Evolutionary conservation across 495 filamentous ascomycete genomes (phyloP), one percentile per base, ranked within the genome.

Genomic region (Usnea hakonensis): DNA sequence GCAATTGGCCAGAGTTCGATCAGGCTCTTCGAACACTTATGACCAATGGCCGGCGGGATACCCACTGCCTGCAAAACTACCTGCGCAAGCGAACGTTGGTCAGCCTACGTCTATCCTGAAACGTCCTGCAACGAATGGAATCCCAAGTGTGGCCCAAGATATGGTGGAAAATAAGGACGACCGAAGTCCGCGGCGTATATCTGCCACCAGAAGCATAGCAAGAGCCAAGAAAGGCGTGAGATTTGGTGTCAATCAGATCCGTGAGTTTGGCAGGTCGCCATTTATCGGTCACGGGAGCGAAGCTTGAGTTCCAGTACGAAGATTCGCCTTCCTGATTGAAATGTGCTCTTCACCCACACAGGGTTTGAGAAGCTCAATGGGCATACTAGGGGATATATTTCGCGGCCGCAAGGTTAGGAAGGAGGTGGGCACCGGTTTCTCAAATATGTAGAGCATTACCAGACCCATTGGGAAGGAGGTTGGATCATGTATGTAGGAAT

Each of bases 261-360:
- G 61, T 2, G 54, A 58, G 30, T 63, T 63, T 48, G 61, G 61
- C 41, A 35, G 26, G 38, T 50, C 61, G 37, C 61, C 61, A 17
- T 30, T 61, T 30, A 16, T 50, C 4, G 46, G 26, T 30, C 46
- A 30, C 19, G 46, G 46, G 26, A 50, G 46, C 26, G 46, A 50
- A 6, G 1, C 3, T 28, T 50, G 46, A 50, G 5, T 0, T 5
- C 10, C 3, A 10, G 1, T 17, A 37, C 1, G 14, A 2, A 19
- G 21, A 5, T 56, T 5, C 23, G 17, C 2, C 5, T 37, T 36
- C 5, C 21, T 21, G 36, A 40, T 40, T 40, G 5, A 16, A 40
- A 40, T 16, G 14, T 4, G 40, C 38, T 17, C 38, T 17, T 2
- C 3, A 19, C 7, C 17, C 19, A 6, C 14, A 41, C 1, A 17